Base-by-base conservation (phyloP, 2,329 filamentous ascomycete genomes). In the Diplodia corticola region DNA sequence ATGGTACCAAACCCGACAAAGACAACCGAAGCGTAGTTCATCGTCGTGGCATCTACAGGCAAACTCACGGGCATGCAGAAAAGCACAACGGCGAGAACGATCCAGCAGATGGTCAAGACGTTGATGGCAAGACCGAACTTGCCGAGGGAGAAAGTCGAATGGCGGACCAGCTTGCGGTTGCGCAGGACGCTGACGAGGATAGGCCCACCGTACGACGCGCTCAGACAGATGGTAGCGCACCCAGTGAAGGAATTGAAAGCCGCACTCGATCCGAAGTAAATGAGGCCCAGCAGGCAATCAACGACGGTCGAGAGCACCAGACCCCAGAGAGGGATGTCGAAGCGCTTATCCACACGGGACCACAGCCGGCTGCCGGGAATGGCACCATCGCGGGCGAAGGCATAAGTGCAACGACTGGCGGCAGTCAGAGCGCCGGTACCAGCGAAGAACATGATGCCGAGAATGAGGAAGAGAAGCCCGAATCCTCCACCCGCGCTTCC, bases 241-340 rank as follows among this genome's bases (percentile, higher is more conserved):
- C 90, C 90, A 0, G 90, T 93, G 77, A 93, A 93, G 10, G 87
- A 89, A 80, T 89, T 90, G 80, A 93, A 93, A 0, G 91, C 91
- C 0, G 90, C 89, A 0, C 86, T 85, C 1, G 88, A 91, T 10
- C 91, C 91, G 69, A 93, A 92, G 79, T 91, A 93, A 76, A 93
- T 92, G 69, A 91, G 83, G 0, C 90, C 91, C 0, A 93, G 83
- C 12, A 93, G 79, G 70, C 87, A 90, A 75, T 91, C 88, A 50
- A 93, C 86, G 0, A 82, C 73, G 0, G 89, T 88, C 0, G 89
- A 91, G 2, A 93, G 81, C 3, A 88, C 79, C 6, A 93, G 82
- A 1, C 88, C 89, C 81, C 83, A 87, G 1, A 94, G 80, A 0
- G 91, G 91, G 64, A 93, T 87, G 66, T 89, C 87, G 60, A 91